Conservation (phyloP, 176 grass and related monocot species). For the Lolium perenne region DNA sequence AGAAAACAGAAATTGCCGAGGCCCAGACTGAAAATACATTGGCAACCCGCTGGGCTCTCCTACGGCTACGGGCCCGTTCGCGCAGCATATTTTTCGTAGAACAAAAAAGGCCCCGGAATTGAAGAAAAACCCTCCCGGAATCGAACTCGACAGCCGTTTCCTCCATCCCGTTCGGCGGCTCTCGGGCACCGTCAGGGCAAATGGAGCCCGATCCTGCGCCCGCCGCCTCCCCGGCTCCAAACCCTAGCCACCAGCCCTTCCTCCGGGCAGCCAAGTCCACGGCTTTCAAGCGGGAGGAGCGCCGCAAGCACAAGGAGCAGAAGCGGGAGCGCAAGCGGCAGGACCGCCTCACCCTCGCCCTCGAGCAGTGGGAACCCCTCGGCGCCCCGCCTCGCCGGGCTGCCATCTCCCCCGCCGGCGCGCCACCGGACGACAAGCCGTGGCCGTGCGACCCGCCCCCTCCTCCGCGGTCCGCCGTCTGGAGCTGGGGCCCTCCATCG, state of each 20-base stretch:
- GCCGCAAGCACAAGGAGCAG: conserved; percentile 65
- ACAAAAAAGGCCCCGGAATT: no score
- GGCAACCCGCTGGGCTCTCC: no score
- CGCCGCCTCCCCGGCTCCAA: conserved; percentile 22
- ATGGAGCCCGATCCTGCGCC: conserved; percentile 47
- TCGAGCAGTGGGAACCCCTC: conserved; percentile 64
- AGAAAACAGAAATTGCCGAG: no score
- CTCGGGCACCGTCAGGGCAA: not conserved
- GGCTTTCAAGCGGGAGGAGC: conserved; percentile 84
- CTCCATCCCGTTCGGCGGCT: not conserved
- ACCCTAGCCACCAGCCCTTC: conserved; percentile 42
- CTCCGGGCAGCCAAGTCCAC: conserved; percentile 59
- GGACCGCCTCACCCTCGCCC: conserved; percentile 50
- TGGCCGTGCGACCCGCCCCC: conserved; percentile 62
- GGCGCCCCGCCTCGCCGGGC: conserved; percentile 23
- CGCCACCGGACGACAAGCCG: conserved; percentile 46
- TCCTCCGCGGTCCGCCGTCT: conserved; percentile 13
- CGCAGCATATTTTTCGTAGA: no score
- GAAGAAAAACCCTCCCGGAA: no score
- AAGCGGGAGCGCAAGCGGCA: conserved; percentile 51
- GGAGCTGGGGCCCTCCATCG: conserved; percentile 44
- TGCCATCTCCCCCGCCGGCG: conserved; percentile 15
- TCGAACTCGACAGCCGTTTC: not conserved
- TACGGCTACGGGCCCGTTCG: no score
- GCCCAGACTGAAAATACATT: no score